A percentile compares a stretch with the other conserved stretches of the same genome.
Conservation (phyloP, 2,329 filamentous ascomycete genomes). For the Epichloe gansuensis region DNA sequence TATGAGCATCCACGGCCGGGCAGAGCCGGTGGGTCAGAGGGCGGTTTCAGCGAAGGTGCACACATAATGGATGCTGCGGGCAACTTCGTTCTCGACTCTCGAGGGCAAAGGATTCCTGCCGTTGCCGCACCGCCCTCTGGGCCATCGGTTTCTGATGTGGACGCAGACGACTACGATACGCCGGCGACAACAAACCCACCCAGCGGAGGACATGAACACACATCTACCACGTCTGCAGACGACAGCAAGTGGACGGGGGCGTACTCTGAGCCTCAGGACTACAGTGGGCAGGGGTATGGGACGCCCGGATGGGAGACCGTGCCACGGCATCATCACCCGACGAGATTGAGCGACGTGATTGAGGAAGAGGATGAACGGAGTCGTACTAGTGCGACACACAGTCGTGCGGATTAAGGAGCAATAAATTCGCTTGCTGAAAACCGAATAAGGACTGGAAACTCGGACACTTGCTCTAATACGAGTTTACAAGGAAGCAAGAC, state of each 20-base stretch:
- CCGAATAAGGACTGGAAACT: too few relatives aligned
- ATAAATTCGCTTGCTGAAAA: too few relatives aligned
- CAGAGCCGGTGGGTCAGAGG: constrained; percentile 36
- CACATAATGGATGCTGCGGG: constrained; percentile 53
- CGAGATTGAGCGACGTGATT: constrained; percentile 75
- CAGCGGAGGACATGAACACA: constrained; percentile 21
- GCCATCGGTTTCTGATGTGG: constrained; percentile 37
- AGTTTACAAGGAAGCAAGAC: too few relatives aligned
- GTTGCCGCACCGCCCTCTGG: constrained; percentile 30
- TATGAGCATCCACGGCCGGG: constrained; percentile 10
- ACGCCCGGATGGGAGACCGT: constrained; percentile 64
- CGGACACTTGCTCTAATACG: too few relatives aligned
- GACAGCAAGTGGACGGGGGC: constrained; percentile 29
- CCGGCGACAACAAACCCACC: constrained; percentile 32
- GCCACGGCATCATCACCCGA: constrained; percentile 75
- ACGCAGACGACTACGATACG: constrained; percentile 46
- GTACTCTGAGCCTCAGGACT: constrained; percentile 42
- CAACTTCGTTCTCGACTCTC: constrained; percentile 47
- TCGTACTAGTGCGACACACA: constrained; percentile 59
- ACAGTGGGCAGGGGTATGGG: constrained; percentile 53
- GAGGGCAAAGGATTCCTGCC: constrained; percentile 47
- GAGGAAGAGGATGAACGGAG: constrained; percentile 76
- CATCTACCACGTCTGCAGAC: constrained; percentile 15
- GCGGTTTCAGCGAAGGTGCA: constrained; percentile 57
- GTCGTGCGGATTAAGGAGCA: constrained; percentile 25